phyloP scores from a whole-genome alignment of 768 basidiomycete species.

The Chlorophyllum brunneum region DNA sequence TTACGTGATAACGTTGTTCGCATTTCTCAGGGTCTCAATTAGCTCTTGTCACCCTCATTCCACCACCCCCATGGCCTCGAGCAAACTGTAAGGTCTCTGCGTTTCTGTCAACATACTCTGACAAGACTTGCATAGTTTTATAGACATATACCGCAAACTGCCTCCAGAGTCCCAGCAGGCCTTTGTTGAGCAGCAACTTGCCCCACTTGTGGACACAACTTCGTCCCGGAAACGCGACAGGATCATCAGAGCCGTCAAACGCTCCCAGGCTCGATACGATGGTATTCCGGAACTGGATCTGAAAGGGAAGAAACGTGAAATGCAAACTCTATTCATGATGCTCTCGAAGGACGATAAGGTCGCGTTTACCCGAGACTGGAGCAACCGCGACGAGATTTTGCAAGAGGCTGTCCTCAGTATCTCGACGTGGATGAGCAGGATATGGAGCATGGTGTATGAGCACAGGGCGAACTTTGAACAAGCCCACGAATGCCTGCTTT shows the following conservation, averaged over 20 bases:
- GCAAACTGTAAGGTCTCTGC: neutral
- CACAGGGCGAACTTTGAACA: constrained; percentile 44
- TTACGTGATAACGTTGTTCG: neutral
- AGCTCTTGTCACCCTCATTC: neutral
- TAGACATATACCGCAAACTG: constrained; percentile 43
- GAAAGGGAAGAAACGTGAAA: constrained; percentile 50
- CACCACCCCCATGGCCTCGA: constrained; percentile 7
- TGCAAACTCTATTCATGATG: constrained; percentile 48
- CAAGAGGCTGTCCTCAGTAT: constrained; percentile 53
- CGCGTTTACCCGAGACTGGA: constrained; percentile 48
- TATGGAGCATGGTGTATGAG: constrained; percentile 63
- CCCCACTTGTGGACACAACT: constrained; percentile 42
- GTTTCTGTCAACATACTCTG: neutral
- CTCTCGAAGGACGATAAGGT: constrained; percentile 51
- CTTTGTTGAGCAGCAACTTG: constrained; percentile 47
- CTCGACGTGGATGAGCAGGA: constrained; percentile 54
- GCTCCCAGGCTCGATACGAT: constrained; percentile 32
- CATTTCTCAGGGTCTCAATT: constrained; percentile 5
- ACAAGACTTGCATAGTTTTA: constrained; percentile 32
- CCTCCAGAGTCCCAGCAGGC: constrained; percentile 48
- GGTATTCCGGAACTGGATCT: constrained; percentile 48
- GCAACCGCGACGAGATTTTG: constrained; percentile 51
- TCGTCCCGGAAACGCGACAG: constrained; percentile 34
- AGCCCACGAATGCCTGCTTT: constrained; percentile 57
- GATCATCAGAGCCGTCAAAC: constrained; percentile 33